Evolutionary conservation across 352 stramenopile genomes (phyloP).

Genomic region (Phytophthora pseudosyringae): DNA sequence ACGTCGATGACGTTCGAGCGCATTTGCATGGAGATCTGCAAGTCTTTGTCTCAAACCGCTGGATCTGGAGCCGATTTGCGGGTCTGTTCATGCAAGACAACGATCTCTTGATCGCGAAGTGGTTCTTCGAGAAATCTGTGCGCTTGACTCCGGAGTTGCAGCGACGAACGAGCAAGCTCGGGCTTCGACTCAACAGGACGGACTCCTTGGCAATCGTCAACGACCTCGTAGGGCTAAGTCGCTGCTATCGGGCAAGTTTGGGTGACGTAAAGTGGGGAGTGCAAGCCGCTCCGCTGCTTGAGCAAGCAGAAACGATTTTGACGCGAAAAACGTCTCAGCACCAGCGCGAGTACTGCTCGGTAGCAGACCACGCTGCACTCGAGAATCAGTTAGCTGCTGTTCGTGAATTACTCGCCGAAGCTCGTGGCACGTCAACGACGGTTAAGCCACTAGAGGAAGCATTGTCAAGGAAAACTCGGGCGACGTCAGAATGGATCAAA

Average conservation of each 20-base stretch:
- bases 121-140: slow-evolving; percentile 48
- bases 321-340: slow-evolving; percentile 15
- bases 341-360: slow-evolving; percentile 18
- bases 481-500: slow-evolving; percentile 68
- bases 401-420: slow-evolving; percentile 18
- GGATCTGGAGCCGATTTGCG: slow-evolving; percentile 70
- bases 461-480: slow-evolving; percentile 41
- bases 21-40: slow-evolving; percentile 62
- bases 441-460: slow-evolving; percentile 36
- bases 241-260: slow-evolving; percentile 52
- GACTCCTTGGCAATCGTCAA: slow-evolving; percentile 26
- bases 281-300: slow-evolving; percentile 22
- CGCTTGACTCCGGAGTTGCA: slow-evolving; percentile 29
- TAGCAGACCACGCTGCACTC: slow-evolving; percentile 6
- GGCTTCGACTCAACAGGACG: slow-evolving; percentile 16
- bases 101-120: slow-evolving; percentile 53
- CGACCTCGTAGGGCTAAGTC: slow-evolving; percentile 46
- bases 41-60: slow-evolving; percentile 49
- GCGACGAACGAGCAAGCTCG: slow-evolving; percentile 19
- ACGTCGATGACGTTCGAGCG: slow-evolving; percentile 42
- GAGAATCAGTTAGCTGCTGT: slow-evolving; percentile 29
- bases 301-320: slow-evolving; percentile 32
- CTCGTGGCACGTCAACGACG: slow-evolving; percentile 1
- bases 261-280: slow-evolving; percentile 19
- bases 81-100: slow-evolving; percentile 46